Base-by-base conservation (phyloP, 441 rosid genomes). In the Omphalea diandra region DNA sequence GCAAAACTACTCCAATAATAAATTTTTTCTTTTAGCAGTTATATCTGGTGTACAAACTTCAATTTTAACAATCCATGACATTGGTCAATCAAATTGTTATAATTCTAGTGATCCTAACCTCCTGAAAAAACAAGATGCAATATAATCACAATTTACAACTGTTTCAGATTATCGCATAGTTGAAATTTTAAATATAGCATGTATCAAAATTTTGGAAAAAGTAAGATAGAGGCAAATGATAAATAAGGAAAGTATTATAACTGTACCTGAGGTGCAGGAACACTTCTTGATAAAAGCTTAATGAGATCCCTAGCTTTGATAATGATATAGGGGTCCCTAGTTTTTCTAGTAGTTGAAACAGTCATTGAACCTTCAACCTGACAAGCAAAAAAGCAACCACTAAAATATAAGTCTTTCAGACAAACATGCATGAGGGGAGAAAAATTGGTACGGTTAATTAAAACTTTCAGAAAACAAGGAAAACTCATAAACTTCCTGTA, bases 281-380 rank as follows among this genome's bases (percentile, higher is more conserved):
- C 97, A 80, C 96, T 91, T 86, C 97, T 83, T 5, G 98, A 86
- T 40, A 94, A 74, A 73, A 94, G 96, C 83, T 87, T 85, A 63
- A 94, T 81, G 56, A 94, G 89, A 73, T 90, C 96, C 81, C 95
- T 88, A 8, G 98, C 94, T 79, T 88, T 94, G 29, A 94, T 33
- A 70, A 91, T 80, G 60, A 88, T 87, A 73, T 82, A 94, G 0
- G 98, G 98, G 68, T 94, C 98, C 81, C 84, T 85, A 5, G 97
- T 94, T 84, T 90, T 91, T 69, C 84, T 86, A 33, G 97, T 87
- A 18, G 98, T 94, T 22, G 88, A 84, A 67, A 94, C 97, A 2
- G 92, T 88, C 97, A 94, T 90, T 18, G 94, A 87, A 3, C 97
- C 97, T 81, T 94, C 94, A 70, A 89, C 89, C 99, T 92, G 82